Evolutionary conservation across 225 moss, liverwort and hornwort genomes (phyloP), one percentile per base, ranked within the genome.

Genomic region (Climacium dendroides): DNA sequence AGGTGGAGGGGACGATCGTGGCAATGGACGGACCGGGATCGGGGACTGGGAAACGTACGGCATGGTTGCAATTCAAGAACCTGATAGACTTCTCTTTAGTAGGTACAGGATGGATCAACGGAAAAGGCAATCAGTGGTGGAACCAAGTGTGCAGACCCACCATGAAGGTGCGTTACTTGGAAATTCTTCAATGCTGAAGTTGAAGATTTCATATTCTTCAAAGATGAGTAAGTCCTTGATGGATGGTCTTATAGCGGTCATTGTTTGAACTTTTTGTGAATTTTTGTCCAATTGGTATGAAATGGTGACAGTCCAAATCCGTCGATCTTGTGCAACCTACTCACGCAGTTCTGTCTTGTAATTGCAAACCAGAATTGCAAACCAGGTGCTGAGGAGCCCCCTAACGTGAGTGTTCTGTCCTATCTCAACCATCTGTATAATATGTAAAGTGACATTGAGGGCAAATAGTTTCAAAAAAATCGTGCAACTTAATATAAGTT

Each of bases 1-100:
- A 93, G 93, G 91, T 93, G 83, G 92, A 93, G 81, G 93, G 93
- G 75, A 90, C 89, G 47, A 86, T 93, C n/a, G 83, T 92, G 59
- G 90, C 93, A 6, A 89, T 87, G 85, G 93, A 90, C 60, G 93
- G 90, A 67, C 90, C 92, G 61, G 87, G 89, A 73, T 83, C 85
- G 24, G 80, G 90, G 48, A 89, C 70, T 48, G 75, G 65, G 39
- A 87, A 82, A 60, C 88, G 65, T 45, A 86, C 74, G 50, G 80
- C 85, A 55, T 93, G 93, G 93, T 75, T 93, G 87, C 65, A 67
- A 39, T 93, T 93, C 84, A 92, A 92, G 86, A 89, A 90, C 81
- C 84, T 93, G 45, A 77, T 87, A 28, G 87, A 90, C 76, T 93
- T 93, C 80, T 90, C 91, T 45, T 24, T 93, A 37, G 85, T 90